These are phyloP conservation scores for Prunus salicina DNA, from an alignment of 306 rosid genomes.

Conservation along the genomic window DNA sequence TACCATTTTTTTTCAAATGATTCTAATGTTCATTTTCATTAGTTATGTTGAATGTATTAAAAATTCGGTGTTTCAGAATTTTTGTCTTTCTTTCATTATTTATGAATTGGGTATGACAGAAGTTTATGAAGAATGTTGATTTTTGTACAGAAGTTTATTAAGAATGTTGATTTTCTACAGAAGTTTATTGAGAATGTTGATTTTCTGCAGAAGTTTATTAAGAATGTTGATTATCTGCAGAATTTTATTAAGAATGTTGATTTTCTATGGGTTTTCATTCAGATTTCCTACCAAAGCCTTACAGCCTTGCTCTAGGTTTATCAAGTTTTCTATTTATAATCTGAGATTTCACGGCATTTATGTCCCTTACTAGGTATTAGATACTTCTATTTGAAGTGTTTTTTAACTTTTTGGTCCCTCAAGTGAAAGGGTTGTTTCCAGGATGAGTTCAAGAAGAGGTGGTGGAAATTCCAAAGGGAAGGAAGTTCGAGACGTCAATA, in stretches of 20 bases:
- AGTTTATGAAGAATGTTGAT: not conserved
- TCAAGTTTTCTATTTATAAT: not conserved
- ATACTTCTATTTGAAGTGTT: too few relatives aligned
- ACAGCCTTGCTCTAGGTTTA: not conserved
- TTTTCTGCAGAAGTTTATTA: not conserved
- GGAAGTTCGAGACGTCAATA: conserved; percentile 14
- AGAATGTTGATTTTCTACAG: not conserved
- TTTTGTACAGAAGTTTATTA: not conserved
- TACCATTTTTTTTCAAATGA: too few relatives aligned
- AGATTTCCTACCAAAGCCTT: not conserved
- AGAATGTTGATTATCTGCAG: not conserved
- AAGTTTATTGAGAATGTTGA: not conserved
- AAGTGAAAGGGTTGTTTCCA: not conserved
- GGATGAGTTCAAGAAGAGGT: conserved; percentile 51
- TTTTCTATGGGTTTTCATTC: not conserved
- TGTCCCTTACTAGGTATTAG: too few relatives aligned
- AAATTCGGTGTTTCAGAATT: not conserved
- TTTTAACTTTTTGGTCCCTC: too few relatives aligned
- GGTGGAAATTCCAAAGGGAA: conserved; percentile 51
- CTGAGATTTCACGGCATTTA: not conserved
- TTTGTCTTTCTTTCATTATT: not conserved
- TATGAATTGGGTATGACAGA: not conserved
- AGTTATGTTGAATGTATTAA: not conserved
- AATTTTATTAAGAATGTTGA: not conserved
- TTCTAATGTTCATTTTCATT: not conserved